phyloP scores from a whole-genome alignment of 2,329 filamentous ascomycete genomes.

The Hymenoscyphus fraxineus region DNA sequence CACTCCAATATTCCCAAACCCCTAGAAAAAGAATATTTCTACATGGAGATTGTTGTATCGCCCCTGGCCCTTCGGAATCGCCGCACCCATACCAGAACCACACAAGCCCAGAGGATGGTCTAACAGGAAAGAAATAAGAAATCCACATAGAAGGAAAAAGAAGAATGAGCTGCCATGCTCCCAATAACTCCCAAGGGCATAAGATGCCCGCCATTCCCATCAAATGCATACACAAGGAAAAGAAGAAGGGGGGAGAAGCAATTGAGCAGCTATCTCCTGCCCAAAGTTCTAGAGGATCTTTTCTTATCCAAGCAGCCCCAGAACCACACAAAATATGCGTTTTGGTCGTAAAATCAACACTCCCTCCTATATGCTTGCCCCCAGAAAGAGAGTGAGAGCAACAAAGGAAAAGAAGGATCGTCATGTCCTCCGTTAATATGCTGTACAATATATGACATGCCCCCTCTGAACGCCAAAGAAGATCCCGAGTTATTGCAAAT shows the following conservation, averaged over 20 bases:
- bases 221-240: not conserved
- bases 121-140: too few species aligned
- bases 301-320: not conserved
- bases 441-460: conserved; percentile 11
- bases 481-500: not conserved
- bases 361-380: not conserved
- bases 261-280: not conserved
- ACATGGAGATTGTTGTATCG: too few species aligned
- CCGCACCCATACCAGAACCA: too few species aligned
- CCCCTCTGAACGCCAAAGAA: conserved; percentile 4
- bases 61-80: too few species aligned
- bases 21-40: not conserved
- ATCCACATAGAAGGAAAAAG: not conserved
- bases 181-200: not conserved
- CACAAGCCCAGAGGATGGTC: too few species aligned
- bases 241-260: not conserved
- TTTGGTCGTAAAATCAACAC: not conserved
- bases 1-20: not conserved
- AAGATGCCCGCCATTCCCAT: not conserved
- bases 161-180: not conserved
- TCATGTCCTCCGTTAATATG: conserved; percentile 1
- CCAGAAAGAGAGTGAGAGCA: not conserved
- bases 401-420: not conserved
- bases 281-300: conserved; percentile 3
- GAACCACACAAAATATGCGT: not conserved